Evolutionary conservation across 2,329 filamentous ascomycete species (phyloP).

Genomic region (Lecanicillium sp.): DNA sequence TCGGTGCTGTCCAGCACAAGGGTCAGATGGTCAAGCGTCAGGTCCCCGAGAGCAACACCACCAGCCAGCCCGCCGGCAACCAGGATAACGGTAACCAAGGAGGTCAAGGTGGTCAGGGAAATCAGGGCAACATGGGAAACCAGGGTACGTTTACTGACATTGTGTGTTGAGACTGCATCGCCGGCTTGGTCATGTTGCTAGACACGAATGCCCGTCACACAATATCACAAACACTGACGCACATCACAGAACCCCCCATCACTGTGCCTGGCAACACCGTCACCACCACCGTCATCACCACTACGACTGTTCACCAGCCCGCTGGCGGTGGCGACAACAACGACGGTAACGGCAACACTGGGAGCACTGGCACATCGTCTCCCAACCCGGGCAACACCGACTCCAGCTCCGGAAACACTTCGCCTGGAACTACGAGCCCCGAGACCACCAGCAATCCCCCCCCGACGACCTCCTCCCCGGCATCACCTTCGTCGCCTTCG

Average conservation of each 20-base stretch:
- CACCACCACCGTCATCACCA: constrained; percentile 3
- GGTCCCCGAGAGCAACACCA: constrained; percentile 7
- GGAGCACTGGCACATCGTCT: not conserved
- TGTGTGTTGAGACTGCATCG: too few relatives aligned
- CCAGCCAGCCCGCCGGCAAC: not conserved
- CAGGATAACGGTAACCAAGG: not conserved
- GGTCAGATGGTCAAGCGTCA: constrained; percentile 10
- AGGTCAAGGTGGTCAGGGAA: not conserved
- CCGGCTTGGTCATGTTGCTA: too few relatives aligned
- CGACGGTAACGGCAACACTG: not conserved
- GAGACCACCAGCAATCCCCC: not conserved
- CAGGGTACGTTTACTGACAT: too few relatives aligned
- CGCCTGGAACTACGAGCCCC: not conserved
- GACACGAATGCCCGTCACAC: not conserved
- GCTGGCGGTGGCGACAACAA: not conserved
- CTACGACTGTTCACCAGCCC: constrained; percentile 7
- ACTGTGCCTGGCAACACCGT: not conserved
- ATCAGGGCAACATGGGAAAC: constrained; percentile 8
- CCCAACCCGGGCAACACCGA: not conserved
- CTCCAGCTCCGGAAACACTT: not conserved
- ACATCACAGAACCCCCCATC: not conserved
- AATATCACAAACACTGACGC: not conserved
- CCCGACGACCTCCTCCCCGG: not conserved
- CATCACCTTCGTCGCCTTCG: not conserved
- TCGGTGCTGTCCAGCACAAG: not conserved